Evolutionary conservation across 176 grass and related monocot genomes (phyloP).

Genomic region (Puya raimondii): DNA sequence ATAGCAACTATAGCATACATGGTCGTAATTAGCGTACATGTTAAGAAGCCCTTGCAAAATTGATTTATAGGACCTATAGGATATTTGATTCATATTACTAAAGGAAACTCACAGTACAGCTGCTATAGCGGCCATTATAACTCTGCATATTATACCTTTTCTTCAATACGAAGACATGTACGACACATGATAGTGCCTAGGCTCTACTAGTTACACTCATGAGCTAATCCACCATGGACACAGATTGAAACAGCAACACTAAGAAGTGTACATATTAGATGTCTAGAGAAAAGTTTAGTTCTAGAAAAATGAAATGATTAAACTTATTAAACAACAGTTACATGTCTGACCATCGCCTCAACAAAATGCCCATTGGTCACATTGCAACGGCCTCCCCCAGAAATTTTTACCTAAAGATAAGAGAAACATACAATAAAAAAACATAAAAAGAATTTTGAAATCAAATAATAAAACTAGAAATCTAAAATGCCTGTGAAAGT

Average conservation of each 20-base stretch:
- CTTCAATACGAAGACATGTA: too few species aligned
- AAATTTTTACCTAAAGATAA: slow-evolving; percentile 60
- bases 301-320: not conserved
- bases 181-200: too few species aligned
- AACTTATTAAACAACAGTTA: not conserved
- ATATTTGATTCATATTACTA: too few species aligned
- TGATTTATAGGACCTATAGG: too few species aligned
- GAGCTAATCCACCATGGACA: not conserved
- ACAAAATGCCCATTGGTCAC: slow-evolving; percentile 83
- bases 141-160: too few species aligned
- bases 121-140: too few species aligned
- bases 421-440: not conserved
- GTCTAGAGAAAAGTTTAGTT: not conserved
- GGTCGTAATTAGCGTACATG: too few species aligned
- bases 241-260: not conserved
- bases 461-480: not conserved
- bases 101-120: too few species aligned
- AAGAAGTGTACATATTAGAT: not conserved
- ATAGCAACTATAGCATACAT: too few species aligned
- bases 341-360: slow-evolving; percentile 35
- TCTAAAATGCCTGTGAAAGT: too few species aligned
- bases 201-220: not conserved
- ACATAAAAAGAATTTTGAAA: not conserved
- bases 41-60: too few species aligned
- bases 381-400: slow-evolving; percentile 89